These are phyloP conservation scores for Ogataea zsoltii DNA, from an alignment of 805 yeast genomes.

Conservation along the genomic window DNA sequence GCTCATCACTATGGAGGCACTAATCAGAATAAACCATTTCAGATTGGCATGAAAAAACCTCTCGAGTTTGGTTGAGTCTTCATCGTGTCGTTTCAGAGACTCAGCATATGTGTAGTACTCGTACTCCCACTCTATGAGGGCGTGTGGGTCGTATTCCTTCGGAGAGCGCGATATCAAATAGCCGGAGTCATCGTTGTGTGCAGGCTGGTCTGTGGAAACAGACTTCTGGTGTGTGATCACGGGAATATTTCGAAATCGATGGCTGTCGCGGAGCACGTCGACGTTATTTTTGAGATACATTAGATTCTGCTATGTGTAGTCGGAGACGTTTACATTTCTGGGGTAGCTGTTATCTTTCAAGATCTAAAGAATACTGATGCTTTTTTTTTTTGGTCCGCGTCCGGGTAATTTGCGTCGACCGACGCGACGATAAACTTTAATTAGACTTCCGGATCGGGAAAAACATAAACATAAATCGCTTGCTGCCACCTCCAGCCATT, in stretches of 20 bases:
- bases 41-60: slow-evolving; percentile 25
- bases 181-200: not conserved
- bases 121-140: slow-evolving; percentile 54
- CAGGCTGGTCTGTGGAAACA: not conserved
- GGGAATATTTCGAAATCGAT: slow-evolving; percentile 18
- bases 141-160: slow-evolving; percentile 38
- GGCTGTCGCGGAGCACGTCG: slow-evolving; percentile 6
- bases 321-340: too few relatives aligned
- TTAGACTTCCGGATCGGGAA: slow-evolving; percentile 7
- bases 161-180: not conserved
- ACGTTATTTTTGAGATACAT: not conserved
- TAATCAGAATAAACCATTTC: slow-evolving; percentile 51
- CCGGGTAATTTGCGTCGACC: slow-evolving; percentile 1
- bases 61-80: slow-evolving; percentile 3
- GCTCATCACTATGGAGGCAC: slow-evolving; percentile 49
- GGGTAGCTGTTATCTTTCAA: not conserved
- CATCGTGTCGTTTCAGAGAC: slow-evolving; percentile 12
- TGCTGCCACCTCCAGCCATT: slow-evolving; percentile 2
- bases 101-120: slow-evolving; percentile 35
- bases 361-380: not conserved
- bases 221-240: slow-evolving; percentile 13
- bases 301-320: too few relatives aligned
- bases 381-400: not conserved
- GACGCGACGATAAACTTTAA: slow-evolving; percentile 1
- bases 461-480: slow-evolving; percentile 10